These are phyloP conservation scores for Xylaria sp. DNA, from an alignment of 2,329 filamentous ascomycete species.

Conservation along the genomic window DNA sequence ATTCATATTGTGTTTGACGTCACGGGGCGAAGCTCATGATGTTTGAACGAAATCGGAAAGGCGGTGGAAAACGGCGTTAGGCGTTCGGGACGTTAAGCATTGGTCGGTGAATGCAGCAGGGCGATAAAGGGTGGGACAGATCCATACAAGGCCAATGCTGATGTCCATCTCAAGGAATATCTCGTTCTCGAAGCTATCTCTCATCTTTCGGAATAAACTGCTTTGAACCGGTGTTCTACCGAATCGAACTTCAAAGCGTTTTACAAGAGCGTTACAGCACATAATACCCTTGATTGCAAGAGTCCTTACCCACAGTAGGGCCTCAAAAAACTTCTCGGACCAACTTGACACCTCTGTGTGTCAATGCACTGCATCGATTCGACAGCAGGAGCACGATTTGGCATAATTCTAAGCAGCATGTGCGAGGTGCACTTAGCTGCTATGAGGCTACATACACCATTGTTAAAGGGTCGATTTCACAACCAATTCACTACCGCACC, in stretches of 20 bases:
- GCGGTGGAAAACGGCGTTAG: constrained; percentile 45
- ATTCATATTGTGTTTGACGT: constrained; percentile 46
- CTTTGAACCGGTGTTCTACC: constrained; percentile 24
- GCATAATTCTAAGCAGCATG: constrained; percentile 30
- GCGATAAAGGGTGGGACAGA: constrained; percentile 15
- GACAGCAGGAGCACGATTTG: constrained; percentile 47
- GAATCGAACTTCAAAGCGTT: constrained; percentile 17
- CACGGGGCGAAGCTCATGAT: constrained; percentile 43
- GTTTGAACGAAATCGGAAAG: constrained; percentile 44
- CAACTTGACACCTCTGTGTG: constrained; percentile 33
- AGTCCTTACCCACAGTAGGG: constrained; percentile 14
- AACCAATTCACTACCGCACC: constrained; percentile 9
- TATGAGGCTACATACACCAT: constrained; percentile 13
- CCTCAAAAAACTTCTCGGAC: constrained; percentile 18
- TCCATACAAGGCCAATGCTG: constrained; percentile 12
- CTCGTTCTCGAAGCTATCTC: constrained; percentile 14
- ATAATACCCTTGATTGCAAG: constrained; percentile 32
- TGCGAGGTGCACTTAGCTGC: constrained; percentile 23
- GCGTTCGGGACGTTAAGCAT: constrained; percentile 37
- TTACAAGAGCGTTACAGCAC: constrained; percentile 31
- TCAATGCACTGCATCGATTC: constrained; percentile 48
- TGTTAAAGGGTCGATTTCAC: constrained; percentile 13
- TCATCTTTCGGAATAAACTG: constrained; percentile 10
- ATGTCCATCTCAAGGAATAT: constrained; percentile 18
- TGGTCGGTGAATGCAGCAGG: constrained; percentile 12